phyloP scores from a whole-genome alignment of 805 yeast genomes.

The Myxozyma neglecta region DNA sequence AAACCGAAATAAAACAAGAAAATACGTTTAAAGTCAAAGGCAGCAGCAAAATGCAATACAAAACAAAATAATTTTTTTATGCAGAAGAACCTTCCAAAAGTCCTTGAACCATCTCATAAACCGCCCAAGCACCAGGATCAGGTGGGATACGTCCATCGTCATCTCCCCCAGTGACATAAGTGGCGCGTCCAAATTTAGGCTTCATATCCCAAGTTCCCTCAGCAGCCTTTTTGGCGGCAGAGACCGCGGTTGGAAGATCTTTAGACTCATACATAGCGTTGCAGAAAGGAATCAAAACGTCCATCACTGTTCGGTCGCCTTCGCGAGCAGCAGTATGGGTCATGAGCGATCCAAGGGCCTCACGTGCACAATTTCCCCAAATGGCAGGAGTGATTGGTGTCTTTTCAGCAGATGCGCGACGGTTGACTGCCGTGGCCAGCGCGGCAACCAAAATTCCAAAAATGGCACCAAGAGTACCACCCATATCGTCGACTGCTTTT shows the following conservation, averaged over 20 bases:
- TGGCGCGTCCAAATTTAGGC: constrained; percentile 92
- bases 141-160: constrained; percentile 54
- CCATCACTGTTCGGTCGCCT: constrained; percentile 88
- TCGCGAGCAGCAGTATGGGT: constrained; percentile 83
- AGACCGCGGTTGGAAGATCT: constrained; percentile 57
- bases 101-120: constrained; percentile 60
- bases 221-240: constrained; percentile 75
- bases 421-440: constrained; percentile 46
- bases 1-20: background rate
- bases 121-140: constrained; percentile 93
- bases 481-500: constrained; percentile 87
- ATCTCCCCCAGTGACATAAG: constrained; percentile 56
- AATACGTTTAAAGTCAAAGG: background rate
- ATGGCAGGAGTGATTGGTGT: constrained; percentile 13
- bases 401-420: background rate
- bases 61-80: background rate
- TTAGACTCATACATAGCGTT: constrained; percentile 53
- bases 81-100: constrained; percentile 24
- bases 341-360: constrained; percentile 71
- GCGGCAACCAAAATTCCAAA: constrained; percentile 85
- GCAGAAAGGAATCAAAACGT: constrained; percentile 84
- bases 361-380: constrained; percentile 38
- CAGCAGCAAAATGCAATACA: background rate
- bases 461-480: constrained; percentile 94
- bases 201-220: constrained; percentile 67